Evolutionary conservation across 768 basidiomycete species (phyloP), one percentile per base, ranked within the genome.

Genomic region (Boletus coccyginus): DNA sequence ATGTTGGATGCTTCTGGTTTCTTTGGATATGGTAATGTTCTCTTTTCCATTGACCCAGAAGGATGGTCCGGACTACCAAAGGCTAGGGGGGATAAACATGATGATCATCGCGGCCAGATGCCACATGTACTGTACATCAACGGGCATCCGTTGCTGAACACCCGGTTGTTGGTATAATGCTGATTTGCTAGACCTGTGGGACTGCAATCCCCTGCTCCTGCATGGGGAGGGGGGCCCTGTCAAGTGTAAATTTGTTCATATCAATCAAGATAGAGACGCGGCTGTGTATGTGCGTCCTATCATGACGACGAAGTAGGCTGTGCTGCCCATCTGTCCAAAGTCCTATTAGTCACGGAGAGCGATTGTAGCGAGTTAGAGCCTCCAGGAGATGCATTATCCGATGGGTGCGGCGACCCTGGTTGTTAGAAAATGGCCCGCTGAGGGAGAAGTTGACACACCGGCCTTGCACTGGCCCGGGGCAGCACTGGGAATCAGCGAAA

Each of bases 141-240:
- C 62, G 87, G 87, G 31, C 83, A 86, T 69, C 82, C 89, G 49
- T 70, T 93, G 65, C 70, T 87, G 55, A 93, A 93, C 72, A 90
- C 90, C 60, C 81, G 85, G 66, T 67, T 92, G 66, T 66, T 88
- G 67, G 67, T 84, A 61, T 89, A 77, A 61, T 62, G 21, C 38
- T n/a, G 56, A 31, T 47, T 16, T 27, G 3, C 33, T 50, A 32
- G 40, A 45, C 5, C 4, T 24, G 24, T 16, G 9, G 24, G 13
- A 47, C 17, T 33, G 42, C 24, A 36, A 49, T 31, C 16, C 24
- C 29, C 9, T 3, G 12, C 33, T 11, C 10, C 33, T 33, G 13
- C 14, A 35, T 9, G 19, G 17, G 6, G 44, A n/a, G 17, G 8
- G 11, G 32, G 32, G n/a, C 21, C 14, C 19, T 16, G 32, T 33